These are phyloP conservation scores for Leishmania guyanensis DNA, from an alignment of 208 protist species.

Conservation along the genomic window DNA sequence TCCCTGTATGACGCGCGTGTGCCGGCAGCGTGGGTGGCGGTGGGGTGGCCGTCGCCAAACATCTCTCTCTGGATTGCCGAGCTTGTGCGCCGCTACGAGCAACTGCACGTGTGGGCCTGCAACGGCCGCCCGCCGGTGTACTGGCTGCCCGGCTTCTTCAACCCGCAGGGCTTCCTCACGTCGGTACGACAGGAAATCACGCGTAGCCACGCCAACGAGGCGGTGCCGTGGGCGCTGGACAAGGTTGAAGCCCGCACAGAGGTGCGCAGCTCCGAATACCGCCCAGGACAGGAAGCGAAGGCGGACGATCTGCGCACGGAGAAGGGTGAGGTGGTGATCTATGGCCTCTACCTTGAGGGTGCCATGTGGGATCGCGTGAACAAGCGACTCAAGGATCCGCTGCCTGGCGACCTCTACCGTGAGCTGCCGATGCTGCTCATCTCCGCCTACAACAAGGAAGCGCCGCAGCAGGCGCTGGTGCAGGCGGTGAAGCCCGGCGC, in stretches of 20 bases:
- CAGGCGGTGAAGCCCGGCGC: conserved; percentile 63
- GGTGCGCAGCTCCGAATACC: conserved; percentile 93
- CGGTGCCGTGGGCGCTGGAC: conserved; percentile 96
- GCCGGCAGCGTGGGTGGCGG: conserved; percentile 94
- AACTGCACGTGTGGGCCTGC: conserved; percentile 94
- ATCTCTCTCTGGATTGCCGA: conserved; percentile 98
- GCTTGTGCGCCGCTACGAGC: conserved; percentile 93
- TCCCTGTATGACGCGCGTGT: conserved; percentile 97
- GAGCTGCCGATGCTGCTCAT: conserved; percentile 96
- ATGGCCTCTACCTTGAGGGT: conserved; percentile 98
- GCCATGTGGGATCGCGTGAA: conserved; percentile 96
- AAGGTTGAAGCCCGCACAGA: conserved; percentile 95
- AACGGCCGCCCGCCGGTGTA: conserved; percentile 93
- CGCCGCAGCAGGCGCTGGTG: conserved; percentile 52
- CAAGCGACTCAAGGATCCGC: conserved; percentile 92
- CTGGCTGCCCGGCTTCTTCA: conserved; percentile 99
- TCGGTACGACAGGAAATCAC: conserved; percentile 98
- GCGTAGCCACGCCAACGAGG: conserved; percentile 87
- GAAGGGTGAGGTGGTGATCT: conserved; percentile 97
- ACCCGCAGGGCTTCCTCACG: conserved; percentile 98
- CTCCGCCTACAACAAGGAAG: conserved; percentile 91
- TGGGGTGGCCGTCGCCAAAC: conserved; percentile 95
- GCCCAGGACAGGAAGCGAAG: conserved; percentile 91
- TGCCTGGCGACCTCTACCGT: conserved; percentile 95
- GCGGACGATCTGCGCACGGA: conserved; percentile 90